These are phyloP conservation scores for Orbilia ellipsospora DNA, from an alignment of 2,329 filamentous ascomycete genomes.

Conservation along the genomic window DNA sequence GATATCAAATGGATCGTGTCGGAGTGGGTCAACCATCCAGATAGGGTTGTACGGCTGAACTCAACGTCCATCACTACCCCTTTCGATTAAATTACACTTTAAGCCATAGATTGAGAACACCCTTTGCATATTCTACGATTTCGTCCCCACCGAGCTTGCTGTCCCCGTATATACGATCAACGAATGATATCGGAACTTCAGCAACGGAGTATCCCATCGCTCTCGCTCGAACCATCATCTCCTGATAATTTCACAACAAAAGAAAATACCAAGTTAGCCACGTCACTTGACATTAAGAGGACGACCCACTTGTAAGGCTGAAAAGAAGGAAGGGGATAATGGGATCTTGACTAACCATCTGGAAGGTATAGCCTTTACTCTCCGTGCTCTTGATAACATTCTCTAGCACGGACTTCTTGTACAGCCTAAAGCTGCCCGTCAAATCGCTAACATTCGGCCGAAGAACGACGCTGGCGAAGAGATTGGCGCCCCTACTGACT, in stretches of 20 bases:
- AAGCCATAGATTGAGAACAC: slow-evolving; percentile 79
- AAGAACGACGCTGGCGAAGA: slow-evolving; percentile 94
- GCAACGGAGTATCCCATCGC: slow-evolving; percentile 93
- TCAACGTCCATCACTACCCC: background rate
- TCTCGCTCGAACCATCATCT: slow-evolving; percentile 98
- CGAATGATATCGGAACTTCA: slow-evolving; percentile 96
- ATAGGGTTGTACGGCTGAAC: slow-evolving; percentile 5
- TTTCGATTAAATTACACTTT: slow-evolving; percentile 70
- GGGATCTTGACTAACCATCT: slow-evolving; percentile 73
- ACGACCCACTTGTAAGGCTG: slow-evolving; percentile 28
- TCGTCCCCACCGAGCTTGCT: slow-evolving; percentile 94
- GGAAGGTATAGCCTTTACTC: slow-evolving; percentile 97
- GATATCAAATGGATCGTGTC: no score
- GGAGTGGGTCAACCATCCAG: background rate
- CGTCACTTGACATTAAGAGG: slow-evolving; percentile 3
- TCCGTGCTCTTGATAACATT: slow-evolving; percentile 90
- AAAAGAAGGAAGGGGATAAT: background rate
- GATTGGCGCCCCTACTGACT: slow-evolving; percentile 86
- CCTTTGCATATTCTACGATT: slow-evolving; percentile 96
- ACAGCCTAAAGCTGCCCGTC: slow-evolving; percentile 92
- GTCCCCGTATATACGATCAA: slow-evolving; percentile 94
- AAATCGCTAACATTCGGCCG: slow-evolving; percentile 93
- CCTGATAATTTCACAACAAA: slow-evolving; percentile 61
- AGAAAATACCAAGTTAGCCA: slow-evolving; percentile 19
- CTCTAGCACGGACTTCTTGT: slow-evolving; percentile 88